A percentile compares a stretch with the other conserved stretches of the same genome.
Evolutionary conservation across 163 green algal genomes (phyloP).

Genomic region (Prototheca wickerhamii): DNA sequence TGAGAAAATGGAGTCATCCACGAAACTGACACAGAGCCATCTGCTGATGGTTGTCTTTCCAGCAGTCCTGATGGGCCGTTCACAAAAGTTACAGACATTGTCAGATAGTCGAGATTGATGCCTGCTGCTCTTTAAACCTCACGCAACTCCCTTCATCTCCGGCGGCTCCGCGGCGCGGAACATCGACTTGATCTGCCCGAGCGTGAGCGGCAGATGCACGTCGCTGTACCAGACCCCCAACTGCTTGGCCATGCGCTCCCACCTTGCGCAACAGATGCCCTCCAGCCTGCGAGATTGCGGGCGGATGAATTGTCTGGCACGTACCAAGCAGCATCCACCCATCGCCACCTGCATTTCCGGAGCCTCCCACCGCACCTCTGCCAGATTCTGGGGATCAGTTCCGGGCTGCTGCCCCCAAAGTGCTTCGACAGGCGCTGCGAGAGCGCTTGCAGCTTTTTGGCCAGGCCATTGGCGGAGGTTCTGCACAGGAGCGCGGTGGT

Average conservation of each 20-base stretch:
- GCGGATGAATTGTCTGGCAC: not conserved
- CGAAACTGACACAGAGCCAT: no score
- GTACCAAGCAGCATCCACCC: no score
- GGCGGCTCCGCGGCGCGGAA: conserved; percentile 3
- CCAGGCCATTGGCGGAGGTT: conserved; percentile 3
- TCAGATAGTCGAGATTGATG: no score
- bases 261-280: conserved; percentile 15
- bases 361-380: conserved; percentile 6
- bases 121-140: no score
- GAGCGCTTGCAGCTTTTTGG: conserved; percentile 18
- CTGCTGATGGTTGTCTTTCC: no score
- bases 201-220: conserved; percentile 14
- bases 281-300: conserved; percentile 15
- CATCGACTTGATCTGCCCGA: conserved; percentile 10
- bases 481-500: no score
- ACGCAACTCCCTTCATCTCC: no score
- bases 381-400: conserved; percentile 30
- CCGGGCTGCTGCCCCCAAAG: conserved; percentile 25
- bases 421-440: conserved; percentile 34
- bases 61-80: no score
- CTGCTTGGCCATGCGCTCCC: conserved; percentile 26
- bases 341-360: not conserved
- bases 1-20: no score
- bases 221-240: conserved; percentile 23
- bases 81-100: no score